These are phyloP conservation scores for Colletotrichum euphorbiae DNA, from an alignment of 2,329 filamentous ascomycete genomes.

Conservation along the genomic window DNA sequence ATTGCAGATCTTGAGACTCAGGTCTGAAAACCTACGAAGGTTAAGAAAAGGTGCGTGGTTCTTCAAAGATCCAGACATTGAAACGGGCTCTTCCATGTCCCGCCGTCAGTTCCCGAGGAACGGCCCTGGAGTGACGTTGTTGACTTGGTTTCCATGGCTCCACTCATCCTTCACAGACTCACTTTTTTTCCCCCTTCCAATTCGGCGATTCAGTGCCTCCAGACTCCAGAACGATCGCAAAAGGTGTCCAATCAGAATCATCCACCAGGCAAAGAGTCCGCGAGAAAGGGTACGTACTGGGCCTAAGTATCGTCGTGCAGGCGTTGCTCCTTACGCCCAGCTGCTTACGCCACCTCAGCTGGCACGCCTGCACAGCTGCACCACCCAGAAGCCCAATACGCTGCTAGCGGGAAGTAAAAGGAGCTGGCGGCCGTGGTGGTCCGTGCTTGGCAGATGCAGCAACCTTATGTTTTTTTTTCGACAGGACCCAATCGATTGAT, in stretches of 20 bases:
- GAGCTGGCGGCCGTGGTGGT: constrained; percentile 43
- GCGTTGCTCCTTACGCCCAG: constrained; percentile 25
- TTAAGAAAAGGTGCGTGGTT: constrained; percentile 10
- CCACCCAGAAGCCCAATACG: neutral
- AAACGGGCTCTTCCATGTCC: constrained; percentile 12
- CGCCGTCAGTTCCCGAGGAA: constrained; percentile 30
- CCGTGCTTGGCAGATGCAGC: constrained; percentile 51
- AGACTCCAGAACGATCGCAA: constrained; percentile 27
- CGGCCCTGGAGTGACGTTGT: constrained; percentile 38
- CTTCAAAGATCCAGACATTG: constrained; percentile 6
- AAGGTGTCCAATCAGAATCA: constrained; percentile 22
- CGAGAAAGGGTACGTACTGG: constrained; percentile 26
- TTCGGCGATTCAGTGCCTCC: constrained; percentile 31
- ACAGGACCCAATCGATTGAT: constrained; percentile 46
- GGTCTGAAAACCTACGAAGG: neutral
- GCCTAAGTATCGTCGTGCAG: constrained; percentile 28
- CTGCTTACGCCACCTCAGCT: constrained; percentile 33
- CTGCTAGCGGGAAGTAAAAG: neutral
- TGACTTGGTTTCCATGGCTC: constrained; percentile 35
- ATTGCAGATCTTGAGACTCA: neutral
- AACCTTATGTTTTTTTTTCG: constrained; percentile 46
- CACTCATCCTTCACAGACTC: constrained; percentile 38
- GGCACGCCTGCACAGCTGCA: constrained; percentile 33
- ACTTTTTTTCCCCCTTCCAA: constrained; percentile 25
- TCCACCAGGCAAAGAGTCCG: neutral